Percentiles rank a stretch among this genome's conserved stretches.
Evolutionary conservation across 1,139 yeast species (phyloP).

Genomic region (Geotrichum aggregatum): DNA sequence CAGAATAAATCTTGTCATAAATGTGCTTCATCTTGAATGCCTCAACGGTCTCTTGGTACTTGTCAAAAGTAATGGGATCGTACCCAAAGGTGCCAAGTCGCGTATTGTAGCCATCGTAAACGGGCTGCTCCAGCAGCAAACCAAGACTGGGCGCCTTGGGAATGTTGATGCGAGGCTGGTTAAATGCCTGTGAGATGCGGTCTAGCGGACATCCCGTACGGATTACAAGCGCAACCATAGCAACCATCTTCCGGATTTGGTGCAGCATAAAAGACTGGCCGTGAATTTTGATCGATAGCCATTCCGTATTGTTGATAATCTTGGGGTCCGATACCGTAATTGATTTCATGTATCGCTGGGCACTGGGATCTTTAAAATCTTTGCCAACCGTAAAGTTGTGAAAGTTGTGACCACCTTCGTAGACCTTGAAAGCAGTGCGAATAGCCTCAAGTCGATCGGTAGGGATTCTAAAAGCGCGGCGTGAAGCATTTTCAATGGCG

Average conservation of each 20-base stretch:
- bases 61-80: slow-evolving; percentile 65
- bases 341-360: slow-evolving; percentile 74
- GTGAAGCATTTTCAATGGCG: slow-evolving; percentile 59
- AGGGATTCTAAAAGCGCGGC: slow-evolving; percentile 68
- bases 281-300: slow-evolving; percentile 93
- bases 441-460: slow-evolving; percentile 56
- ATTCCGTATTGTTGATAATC: slow-evolving; percentile 87
- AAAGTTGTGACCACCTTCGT: slow-evolving; percentile 87
- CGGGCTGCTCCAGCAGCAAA: slow-evolving; percentile 82
- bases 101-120: slow-evolving; percentile 78
- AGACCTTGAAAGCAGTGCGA: slow-evolving; percentile 64
- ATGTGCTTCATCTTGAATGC: slow-evolving; percentile 82
- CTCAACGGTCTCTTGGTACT: slow-evolving; percentile 66
- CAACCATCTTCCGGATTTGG: slow-evolving; percentile 96
- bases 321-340: slow-evolving; percentile 85
- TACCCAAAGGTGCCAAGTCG: slow-evolving; percentile 75
- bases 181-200: slow-evolving; percentile 76
- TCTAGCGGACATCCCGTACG: slow-evolving; percentile 79
- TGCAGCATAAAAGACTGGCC: slow-evolving; percentile 98
- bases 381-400: slow-evolving; percentile 94
- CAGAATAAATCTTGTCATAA: slow-evolving; percentile 86
- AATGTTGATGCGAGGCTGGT: slow-evolving; percentile 68
- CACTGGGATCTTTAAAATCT: slow-evolving; percentile 77
- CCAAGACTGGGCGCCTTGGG: slow-evolving; percentile 99
- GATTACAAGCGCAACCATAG: slow-evolving; percentile 83